A percentile compares a stretch with the other conserved stretches of the same genome.
Evolutionary conservation across 225 moss, liverwort and hornwort species (phyloP).

Genomic region (Rhytidiadelphus loreus): DNA sequence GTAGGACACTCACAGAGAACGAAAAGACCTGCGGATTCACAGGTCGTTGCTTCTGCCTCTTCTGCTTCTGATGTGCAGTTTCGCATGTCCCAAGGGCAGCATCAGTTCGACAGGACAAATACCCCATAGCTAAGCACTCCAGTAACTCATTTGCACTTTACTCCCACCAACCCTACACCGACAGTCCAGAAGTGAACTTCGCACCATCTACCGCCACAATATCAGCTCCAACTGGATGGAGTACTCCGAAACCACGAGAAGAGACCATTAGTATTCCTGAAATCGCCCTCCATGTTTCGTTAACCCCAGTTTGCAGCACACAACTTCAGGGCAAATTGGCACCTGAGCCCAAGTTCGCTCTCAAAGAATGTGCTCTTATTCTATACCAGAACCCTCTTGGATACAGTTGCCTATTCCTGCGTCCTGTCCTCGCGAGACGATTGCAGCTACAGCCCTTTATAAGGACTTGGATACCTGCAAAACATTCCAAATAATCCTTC

Average conservation of each 20-base stretch:
- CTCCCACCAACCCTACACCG: not conserved
- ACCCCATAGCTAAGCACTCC: slow-evolving; percentile 33
- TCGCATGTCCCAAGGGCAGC: slow-evolving; percentile 34
- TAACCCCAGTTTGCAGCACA: not conserved
- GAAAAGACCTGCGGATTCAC: slow-evolving; percentile 25
- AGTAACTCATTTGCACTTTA: not conserved
- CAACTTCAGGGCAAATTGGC: not conserved
- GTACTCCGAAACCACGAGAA: not conserved
- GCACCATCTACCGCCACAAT: not conserved
- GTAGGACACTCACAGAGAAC: slow-evolving; percentile 13
- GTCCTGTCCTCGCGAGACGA: not conserved
- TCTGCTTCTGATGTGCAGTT: slow-evolving; percentile 30
- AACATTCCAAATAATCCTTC: not conserved
- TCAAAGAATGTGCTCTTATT: not conserved
- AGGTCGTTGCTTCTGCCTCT: slow-evolving; percentile 29
- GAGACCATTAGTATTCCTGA: not conserved
- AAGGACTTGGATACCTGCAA: not conserved
- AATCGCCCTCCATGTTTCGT: not conserved
- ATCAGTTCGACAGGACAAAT: slow-evolving; percentile 43
- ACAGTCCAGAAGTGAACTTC: not conserved
- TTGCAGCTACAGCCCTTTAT: not conserved
- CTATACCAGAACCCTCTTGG: not conserved
- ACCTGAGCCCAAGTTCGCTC: not conserved
- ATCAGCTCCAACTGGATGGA: not conserved
- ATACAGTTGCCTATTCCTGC: not conserved